phyloP scores from a whole-genome alignment of 225 moss, liverwort and hornwort genomes.

The Sphagnum tenellum region DNA sequence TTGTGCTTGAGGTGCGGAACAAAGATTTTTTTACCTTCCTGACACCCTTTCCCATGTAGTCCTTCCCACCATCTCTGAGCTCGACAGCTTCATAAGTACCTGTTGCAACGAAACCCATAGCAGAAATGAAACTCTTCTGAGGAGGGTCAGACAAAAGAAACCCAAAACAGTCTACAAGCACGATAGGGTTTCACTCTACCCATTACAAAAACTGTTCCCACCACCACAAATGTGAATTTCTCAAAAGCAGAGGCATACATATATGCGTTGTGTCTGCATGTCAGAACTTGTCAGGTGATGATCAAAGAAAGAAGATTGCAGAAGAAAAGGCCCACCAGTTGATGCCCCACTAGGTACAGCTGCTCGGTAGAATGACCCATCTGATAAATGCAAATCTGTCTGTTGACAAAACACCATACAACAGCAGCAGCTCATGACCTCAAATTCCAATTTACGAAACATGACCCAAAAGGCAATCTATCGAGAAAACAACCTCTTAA shows the following conservation, averaged over 20 bases:
- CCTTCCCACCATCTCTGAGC: constrained; percentile 78
- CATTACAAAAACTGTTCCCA: too few species aligned
- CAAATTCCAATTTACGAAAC: not conserved
- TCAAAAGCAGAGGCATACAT: too few species aligned
- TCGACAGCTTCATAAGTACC: constrained; percentile 58
- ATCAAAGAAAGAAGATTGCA: too few species aligned
- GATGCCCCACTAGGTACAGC: constrained; percentile 93
- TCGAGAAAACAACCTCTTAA: too few species aligned
- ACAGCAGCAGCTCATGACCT: not conserved
- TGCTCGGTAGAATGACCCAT: constrained; percentile 65
- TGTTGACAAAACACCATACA: not conserved
- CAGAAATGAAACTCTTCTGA: too few species aligned
- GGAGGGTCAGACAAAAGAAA: too few species aligned
- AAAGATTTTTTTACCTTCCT: constrained; percentile 23
- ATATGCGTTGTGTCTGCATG: too few species aligned
- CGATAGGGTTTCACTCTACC: too few species aligned
- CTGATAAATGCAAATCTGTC: constrained; percentile 56
- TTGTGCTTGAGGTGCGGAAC: too few species aligned
- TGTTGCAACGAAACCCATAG: not conserved
- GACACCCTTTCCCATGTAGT: constrained; percentile 79
- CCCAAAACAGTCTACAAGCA: too few species aligned
- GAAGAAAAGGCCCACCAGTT: constrained; percentile 36
- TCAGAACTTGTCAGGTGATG: too few species aligned
- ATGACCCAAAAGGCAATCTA: not conserved
- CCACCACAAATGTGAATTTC: too few species aligned